phyloP scores from a whole-genome alignment of 2,329 filamentous ascomycete species.

The Paraphoma chrysanthemicola region DNA sequence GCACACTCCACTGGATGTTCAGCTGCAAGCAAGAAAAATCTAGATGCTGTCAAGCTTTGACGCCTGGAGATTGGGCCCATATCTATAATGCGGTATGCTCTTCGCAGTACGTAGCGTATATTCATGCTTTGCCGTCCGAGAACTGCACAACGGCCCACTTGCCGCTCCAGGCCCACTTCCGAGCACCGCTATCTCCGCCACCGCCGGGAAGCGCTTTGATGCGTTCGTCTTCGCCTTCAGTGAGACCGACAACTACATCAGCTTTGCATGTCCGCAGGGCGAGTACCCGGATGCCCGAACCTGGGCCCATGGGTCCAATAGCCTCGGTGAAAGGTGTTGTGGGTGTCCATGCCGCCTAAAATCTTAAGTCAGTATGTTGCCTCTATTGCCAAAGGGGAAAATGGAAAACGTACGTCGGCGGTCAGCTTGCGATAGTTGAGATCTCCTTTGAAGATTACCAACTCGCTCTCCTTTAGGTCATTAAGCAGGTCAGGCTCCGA shows the following conservation, averaged over 20 bases:
- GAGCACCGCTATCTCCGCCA: slow-evolving; percentile 71
- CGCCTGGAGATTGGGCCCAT: no score
- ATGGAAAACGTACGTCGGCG: slow-evolving; percentile 75
- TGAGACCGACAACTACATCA: slow-evolving; percentile 91
- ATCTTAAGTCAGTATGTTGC: neutral
- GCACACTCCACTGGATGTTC: no score
- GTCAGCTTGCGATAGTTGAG: slow-evolving; percentile 95
- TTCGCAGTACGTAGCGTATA: no score
- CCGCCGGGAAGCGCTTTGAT: slow-evolving; percentile 72
- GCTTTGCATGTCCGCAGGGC: slow-evolving; percentile 95
- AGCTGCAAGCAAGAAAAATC: no score
- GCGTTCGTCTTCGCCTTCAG: slow-evolving; percentile 81
- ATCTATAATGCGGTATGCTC: no score
- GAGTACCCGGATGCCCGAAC: slow-evolving; percentile 82
- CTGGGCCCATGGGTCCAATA: slow-evolving; percentile 82
- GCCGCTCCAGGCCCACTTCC: slow-evolving; percentile 94
- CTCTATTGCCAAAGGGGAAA: neutral
- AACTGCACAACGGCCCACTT: slow-evolving; percentile 97
- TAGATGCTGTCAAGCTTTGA: no score
- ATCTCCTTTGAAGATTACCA: slow-evolving; percentile 97
- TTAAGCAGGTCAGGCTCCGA: slow-evolving; percentile 72
- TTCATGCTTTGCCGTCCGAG: slow-evolving; percentile 67
- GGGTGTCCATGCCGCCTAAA: slow-evolving; percentile 78
- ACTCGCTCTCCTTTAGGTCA: slow-evolving; percentile 81
- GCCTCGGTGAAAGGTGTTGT: slow-evolving; percentile 86